A percentile compares a stretch with the other conserved stretches of the same genome.
These are phyloP conservation scores for Colletotrichum liriopes DNA, from an alignment of 2,329 filamentous ascomycete species.

Conservation along the genomic window DNA sequence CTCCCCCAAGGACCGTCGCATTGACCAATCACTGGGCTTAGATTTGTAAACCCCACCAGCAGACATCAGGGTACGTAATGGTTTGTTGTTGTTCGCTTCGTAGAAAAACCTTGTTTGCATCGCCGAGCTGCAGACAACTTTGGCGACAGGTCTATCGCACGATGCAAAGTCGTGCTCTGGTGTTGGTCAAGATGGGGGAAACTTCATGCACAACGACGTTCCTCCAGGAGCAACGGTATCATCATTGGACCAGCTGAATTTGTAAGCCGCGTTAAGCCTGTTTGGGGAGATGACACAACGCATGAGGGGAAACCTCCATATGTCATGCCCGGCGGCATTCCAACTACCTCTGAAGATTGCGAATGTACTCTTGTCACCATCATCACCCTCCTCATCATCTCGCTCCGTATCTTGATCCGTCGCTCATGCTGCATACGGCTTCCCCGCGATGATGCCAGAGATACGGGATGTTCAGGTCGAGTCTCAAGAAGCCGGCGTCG, in stretches of 20 bases:
- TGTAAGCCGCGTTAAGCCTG: conserved; percentile 33
- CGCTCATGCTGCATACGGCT: too few relatives aligned
- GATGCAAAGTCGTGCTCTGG: neutral
- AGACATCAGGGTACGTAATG: conserved; percentile 34
- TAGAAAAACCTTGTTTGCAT: conserved; percentile 19
- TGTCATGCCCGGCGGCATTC: neutral
- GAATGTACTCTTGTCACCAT: neutral
- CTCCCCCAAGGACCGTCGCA: conserved; percentile 11
- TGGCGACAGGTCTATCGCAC: neutral
- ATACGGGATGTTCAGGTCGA: neutral
- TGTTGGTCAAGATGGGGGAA: neutral
- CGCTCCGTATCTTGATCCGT: neutral
- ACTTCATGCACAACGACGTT: neutral
- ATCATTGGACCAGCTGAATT: conserved; percentile 18
- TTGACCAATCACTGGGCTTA: conserved; percentile 32
- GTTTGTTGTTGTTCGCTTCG: conserved; percentile 7
- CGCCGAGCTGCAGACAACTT: neutral
- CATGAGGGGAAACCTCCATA: neutral
- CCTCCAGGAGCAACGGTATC: neutral
- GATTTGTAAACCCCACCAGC: conserved; percentile 31
- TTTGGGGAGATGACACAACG: conserved; percentile 22
- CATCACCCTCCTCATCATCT: neutral
- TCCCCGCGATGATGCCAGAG: neutral
- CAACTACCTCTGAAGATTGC: neutral
- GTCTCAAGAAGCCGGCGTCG: neutral